A percentile compares a stretch with the other conserved stretches of the same genome.
phyloP scores from a whole-genome alignment of 2,329 filamentous ascomycete species.

The Arthrobotrys iridis region DNA sequence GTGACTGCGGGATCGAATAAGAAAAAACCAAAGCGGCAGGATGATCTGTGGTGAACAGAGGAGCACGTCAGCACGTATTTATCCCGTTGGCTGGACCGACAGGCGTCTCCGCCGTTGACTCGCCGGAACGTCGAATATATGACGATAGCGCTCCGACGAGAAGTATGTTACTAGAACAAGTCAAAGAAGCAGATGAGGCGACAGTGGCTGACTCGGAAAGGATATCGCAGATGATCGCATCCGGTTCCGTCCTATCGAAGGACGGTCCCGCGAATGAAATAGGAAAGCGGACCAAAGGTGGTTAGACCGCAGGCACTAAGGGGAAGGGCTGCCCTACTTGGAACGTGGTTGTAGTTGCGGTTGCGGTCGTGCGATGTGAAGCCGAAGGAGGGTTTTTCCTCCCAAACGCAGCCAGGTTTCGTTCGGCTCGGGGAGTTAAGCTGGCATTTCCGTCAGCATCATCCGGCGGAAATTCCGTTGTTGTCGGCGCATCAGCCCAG shows the following conservation, averaged over 20 bases:
- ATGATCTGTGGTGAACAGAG: constrained; percentile 29
- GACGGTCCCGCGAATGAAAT: constrained; percentile 21
- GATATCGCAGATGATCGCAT: constrained; percentile 8
- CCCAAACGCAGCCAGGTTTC: neutral
- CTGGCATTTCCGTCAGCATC: constrained; percentile 32
- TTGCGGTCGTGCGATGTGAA: neutral
- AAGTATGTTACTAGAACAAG: neutral
- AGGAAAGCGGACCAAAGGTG: constrained; percentile 28
- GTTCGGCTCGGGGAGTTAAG: constrained; percentile 44
- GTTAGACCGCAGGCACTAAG: constrained; percentile 6
- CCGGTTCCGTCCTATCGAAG: constrained; percentile 34
- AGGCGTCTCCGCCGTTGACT: neutral
- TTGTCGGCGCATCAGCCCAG: constrained; percentile 21
- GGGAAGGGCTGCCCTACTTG: constrained; percentile 34
- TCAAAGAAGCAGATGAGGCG: constrained; percentile 10
- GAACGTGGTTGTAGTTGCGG: neutral
- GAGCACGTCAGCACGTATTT: constrained; percentile 51
- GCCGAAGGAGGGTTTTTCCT: neutral
- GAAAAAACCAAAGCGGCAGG: constrained; percentile 35
- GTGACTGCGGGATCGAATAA: constrained; percentile 34
- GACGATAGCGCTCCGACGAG: neutral
- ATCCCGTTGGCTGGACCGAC: constrained; percentile 18
- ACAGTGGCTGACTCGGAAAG: constrained; percentile 38
- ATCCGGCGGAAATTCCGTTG: constrained; percentile 18
- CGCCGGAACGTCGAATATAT: constrained; percentile 1